These are phyloP conservation scores for Lentinus brumalis DNA, from an alignment of 768 basidiomycete genomes.

Conservation along the genomic window DNA sequence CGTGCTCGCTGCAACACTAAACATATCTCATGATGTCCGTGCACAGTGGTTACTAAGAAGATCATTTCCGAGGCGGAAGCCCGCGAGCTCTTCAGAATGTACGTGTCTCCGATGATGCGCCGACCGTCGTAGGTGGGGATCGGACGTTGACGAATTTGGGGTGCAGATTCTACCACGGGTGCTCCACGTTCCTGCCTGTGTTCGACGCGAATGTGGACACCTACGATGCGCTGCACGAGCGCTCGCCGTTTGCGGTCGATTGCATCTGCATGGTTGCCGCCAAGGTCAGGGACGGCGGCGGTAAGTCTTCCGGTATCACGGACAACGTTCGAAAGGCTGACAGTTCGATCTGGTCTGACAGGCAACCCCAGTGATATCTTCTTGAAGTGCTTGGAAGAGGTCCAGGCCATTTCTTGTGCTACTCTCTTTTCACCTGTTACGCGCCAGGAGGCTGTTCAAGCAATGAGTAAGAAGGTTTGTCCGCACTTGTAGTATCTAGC, in stretches of 20 bases:
- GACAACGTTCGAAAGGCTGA: slow-evolving; percentile 2
- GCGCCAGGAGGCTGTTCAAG: slow-evolving; percentile 86
- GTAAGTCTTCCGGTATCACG: slow-evolving; percentile 40
- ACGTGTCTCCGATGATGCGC: slow-evolving; percentile 28
- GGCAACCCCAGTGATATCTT: slow-evolving; percentile 77
- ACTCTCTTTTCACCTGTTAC: slow-evolving; percentile 87
- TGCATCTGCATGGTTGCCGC: slow-evolving; percentile 94
- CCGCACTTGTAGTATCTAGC: slow-evolving; percentile 12
- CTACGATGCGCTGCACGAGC: slow-evolving; percentile 80
- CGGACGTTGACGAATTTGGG: slow-evolving; percentile 12
- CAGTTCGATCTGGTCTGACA: slow-evolving; percentile 29
- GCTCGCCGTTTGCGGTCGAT: slow-evolving; percentile 92
- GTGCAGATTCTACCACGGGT: slow-evolving; percentile 86
- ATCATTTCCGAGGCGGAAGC: slow-evolving; percentile 83
- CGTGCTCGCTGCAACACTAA: slow-evolving; percentile 1
- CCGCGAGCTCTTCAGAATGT: slow-evolving; percentile 86
- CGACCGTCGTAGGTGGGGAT: slow-evolving; percentile 6
- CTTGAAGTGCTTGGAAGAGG: slow-evolving; percentile 75
- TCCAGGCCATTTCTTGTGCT: slow-evolving; percentile 80
- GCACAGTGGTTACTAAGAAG: slow-evolving; percentile 78
- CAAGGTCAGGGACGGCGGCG: slow-evolving; percentile 87
- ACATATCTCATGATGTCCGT: slow-evolving; percentile 10
- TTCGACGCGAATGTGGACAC: slow-evolving; percentile 85
- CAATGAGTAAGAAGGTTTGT: slow-evolving; percentile 69
- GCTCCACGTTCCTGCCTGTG: slow-evolving; percentile 87